A percentile compares a stretch with the other conserved stretches of the same genome.
phyloP scores from a whole-genome alignment of 176 grass and related monocot genomes.

The maize (Zea mays) region Zm-B73-REFERENCE-NAM-5.0 NC_050098.1:233711001-233711500 shows the following conservation, averaged over 20 bases:
- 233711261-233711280: not conserved
- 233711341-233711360: not conserved
- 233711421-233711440: not conserved
- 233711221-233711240: not conserved
- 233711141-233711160: not conserved
- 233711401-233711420: not conserved
- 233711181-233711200: not conserved
- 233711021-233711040: not conserved
- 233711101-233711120: not conserved
- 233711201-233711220: not conserved
- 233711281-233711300: not conserved
- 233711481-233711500: too few species aligned
- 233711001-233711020: not conserved
- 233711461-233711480: too few species aligned
- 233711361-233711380: not conserved
- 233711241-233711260: not conserved
- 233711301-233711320: not conserved
- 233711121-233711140: not conserved
- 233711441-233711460: not conserved
- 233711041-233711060: not conserved
- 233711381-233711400: not conserved
- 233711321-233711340: slow-evolving; percentile 3
- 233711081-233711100: not conserved
- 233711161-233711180: not conserved
- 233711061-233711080: not conserved